These are phyloP conservation scores for Rhynchospora breviuscula DNA, from an alignment of 176 grass and related monocot species.

Conservation along the genomic window DNA sequence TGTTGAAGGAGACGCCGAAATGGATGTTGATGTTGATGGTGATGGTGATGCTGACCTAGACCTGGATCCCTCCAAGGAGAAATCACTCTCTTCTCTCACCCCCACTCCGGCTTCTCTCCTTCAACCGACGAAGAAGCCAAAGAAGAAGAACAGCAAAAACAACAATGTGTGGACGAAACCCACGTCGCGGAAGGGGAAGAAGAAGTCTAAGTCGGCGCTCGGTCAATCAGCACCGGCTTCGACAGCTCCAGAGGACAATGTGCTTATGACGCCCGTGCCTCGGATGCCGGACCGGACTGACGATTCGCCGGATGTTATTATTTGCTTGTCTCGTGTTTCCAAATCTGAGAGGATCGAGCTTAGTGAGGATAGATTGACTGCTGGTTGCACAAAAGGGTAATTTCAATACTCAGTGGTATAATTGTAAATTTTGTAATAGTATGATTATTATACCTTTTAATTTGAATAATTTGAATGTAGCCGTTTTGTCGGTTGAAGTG, in stretches of 20 bases:
- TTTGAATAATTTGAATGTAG: background rate
- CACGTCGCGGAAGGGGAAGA: conserved; percentile 76
- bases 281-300: conserved; percentile 59
- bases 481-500: background rate
- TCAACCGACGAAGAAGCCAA: conserved; percentile 33
- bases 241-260: conserved; percentile 39
- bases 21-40: conserved; percentile 25
- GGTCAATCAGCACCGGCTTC: conserved; percentile 9
- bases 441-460: background rate
- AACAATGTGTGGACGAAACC: conserved; percentile 71
- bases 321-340: conserved; percentile 79
- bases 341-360: conserved; percentile 75
- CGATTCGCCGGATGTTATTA: conserved; percentile 39
- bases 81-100: conserved; percentile 17
- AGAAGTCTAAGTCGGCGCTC: conserved; percentile 43
- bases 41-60: conserved; percentile 26
- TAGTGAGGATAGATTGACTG: conserved; percentile 62
- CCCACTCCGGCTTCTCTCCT: conserved; percentile 34
- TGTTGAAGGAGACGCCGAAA: conserved; percentile 6
- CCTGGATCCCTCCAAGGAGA: background rate
- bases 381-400: conserved; percentile 67
- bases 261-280: conserved; percentile 65
- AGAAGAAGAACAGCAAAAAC: conserved; percentile 83
- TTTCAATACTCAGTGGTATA: background rate
- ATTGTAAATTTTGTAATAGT: background rate